These are phyloP conservation scores for Gonapodya sp. DNA, from an alignment of 192 early-diverging fungal species.

Conservation along the genomic window DNA sequence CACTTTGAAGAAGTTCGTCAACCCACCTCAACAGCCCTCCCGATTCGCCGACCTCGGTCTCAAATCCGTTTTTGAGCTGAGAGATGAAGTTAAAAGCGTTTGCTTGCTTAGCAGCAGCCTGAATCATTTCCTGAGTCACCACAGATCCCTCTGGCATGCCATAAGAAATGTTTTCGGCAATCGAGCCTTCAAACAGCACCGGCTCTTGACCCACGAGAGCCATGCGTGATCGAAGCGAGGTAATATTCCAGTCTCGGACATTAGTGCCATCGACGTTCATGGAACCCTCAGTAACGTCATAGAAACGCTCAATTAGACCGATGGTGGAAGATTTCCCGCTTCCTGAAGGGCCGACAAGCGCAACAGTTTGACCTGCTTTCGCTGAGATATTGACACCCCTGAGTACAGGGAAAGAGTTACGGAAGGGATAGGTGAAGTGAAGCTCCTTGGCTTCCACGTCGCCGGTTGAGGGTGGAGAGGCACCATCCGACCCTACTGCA, in stretches of 20 bases:
- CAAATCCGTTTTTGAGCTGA: slow-evolving; percentile 21
- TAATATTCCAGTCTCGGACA: neutral
- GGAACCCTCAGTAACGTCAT: slow-evolving; percentile 57
- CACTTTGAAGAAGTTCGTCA: neutral
- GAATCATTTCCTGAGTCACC: slow-evolving; percentile 29
- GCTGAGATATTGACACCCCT: slow-evolving; percentile 17
- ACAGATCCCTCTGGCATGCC: slow-evolving; percentile 34
- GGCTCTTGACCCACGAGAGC: slow-evolving; percentile 48
- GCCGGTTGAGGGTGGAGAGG: slow-evolving; percentile 17
- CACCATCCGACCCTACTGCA: slow-evolving; percentile 11
- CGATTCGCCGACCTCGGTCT: slow-evolving; percentile 61
- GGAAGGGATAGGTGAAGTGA: slow-evolving; percentile 56
- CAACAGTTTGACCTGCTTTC: slow-evolving; percentile 11
- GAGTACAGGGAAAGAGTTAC: slow-evolving; percentile 48
- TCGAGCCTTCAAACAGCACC: slow-evolving; percentile 44
- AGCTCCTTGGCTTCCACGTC: slow-evolving; percentile 21
- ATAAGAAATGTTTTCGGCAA: slow-evolving; percentile 50
- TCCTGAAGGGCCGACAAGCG: slow-evolving; percentile 41
- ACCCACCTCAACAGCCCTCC: slow-evolving; percentile 20
- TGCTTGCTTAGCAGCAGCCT: slow-evolving; percentile 35
- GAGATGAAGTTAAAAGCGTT: slow-evolving; percentile 43
- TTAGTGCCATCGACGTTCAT: slow-evolving; percentile 39
- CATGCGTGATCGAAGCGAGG: neutral
- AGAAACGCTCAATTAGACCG: slow-evolving; percentile 56
- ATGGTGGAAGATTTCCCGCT: slow-evolving; percentile 72